Conservation (phyloP, 2,329 filamentous ascomycete genomes). For the Xylariaceae sp. region DNA sequence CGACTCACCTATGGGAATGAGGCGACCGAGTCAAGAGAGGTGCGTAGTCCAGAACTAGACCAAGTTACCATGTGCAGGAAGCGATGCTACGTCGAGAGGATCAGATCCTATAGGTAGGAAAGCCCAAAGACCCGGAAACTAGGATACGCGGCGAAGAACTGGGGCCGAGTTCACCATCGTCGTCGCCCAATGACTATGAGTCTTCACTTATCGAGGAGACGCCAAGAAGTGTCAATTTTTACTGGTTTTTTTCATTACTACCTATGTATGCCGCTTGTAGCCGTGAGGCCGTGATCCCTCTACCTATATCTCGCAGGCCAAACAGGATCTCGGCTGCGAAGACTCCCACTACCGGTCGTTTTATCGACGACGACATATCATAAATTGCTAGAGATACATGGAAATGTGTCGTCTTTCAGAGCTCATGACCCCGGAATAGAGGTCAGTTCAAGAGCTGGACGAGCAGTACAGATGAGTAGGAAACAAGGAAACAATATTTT, state of each 20-base stretch:
- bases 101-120: too few species aligned
- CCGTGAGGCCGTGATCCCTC: background rate
- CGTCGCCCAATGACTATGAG: too few species aligned
- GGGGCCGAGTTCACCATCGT: too few species aligned
- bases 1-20: too few species aligned
- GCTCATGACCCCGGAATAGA: background rate
- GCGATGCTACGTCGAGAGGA: too few species aligned
- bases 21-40: background rate
- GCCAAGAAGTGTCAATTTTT: background rate
- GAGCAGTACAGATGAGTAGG: slow-evolving; percentile 24
- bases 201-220: background rate
- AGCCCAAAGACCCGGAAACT: too few species aligned
- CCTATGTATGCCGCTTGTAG: background rate
- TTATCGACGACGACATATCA: background rate
- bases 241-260: background rate
- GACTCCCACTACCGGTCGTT: background rate
- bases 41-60: background rate
- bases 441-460: slow-evolving; percentile 18
- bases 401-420: background rate
- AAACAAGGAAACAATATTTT: background rate
- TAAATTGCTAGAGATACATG: background rate
- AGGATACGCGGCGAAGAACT: too few species aligned
- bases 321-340: background rate
- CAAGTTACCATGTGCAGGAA: background rate
- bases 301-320: background rate